Evolutionary conservation across 2,329 filamentous ascomycete genomes (phyloP), one percentile per base, ranked within the genome.

Genomic region (Alternaria angustiovoidea): DNA sequence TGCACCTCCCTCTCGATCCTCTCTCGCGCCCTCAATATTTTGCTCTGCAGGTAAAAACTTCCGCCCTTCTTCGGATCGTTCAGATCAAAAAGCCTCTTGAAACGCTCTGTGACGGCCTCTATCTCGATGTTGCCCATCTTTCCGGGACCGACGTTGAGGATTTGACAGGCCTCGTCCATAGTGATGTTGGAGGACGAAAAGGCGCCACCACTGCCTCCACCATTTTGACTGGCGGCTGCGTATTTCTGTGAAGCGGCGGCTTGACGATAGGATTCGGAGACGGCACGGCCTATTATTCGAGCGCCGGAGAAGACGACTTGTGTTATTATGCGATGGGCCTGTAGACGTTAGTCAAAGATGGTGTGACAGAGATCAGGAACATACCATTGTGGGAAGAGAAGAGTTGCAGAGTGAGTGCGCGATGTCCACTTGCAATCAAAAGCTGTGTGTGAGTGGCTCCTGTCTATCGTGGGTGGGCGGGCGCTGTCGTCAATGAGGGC

Each of bases 1-100:
- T 89, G 85, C 41, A 95, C 83, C 81, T 99, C 94, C 72, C 90
- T 86, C 83, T 98, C 94, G 81, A 99, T 91, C 66, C 95, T 85
- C 82, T 99, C 94, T 72, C 94, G 88, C 59, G 95, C 95, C 64
- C 95, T 86, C 70, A 98, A 81, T 56, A 99, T 88, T 83, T 99
- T 99, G 85, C 94, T 98, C 82, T 99, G 95, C 49, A 99, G 85
- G 80, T 99, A 99, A 81, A 99, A 99, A 74, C 93, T 97, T 54
- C 95, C 95, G 36, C 95, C 95, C 76, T 97, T 97, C 80, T 96
- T 86, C 11, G 95, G 94, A 67, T 99, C 92, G 82, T 99, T 99
- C 70, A 88, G 83, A 80, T 99, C 95, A 78, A 97, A 99, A 48
- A 99, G 83, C 66, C 90, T 89, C 87, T 98, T 98, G 85, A 98